These are phyloP conservation scores for Mesotaenium endlicherianum DNA, from an alignment of 139 green algal genomes.

Conservation along the genomic window DNA sequence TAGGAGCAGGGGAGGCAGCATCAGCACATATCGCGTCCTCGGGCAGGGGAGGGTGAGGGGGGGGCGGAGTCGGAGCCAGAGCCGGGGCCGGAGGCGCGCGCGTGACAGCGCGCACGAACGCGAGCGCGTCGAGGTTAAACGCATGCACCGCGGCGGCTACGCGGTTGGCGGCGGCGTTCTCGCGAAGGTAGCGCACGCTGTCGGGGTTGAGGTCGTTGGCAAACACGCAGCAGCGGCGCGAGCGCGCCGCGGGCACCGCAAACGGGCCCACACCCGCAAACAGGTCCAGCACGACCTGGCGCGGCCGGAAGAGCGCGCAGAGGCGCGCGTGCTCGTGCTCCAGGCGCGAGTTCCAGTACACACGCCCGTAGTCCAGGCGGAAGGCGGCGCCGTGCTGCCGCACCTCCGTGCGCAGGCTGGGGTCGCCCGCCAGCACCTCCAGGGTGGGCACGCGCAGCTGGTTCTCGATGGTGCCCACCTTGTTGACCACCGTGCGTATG, in stretches of 20 bases:
- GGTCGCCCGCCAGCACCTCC: conserved; percentile 88
- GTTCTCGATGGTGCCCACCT: conserved; percentile 87
- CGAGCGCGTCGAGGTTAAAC: conserved; percentile 76
- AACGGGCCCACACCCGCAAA: conserved; percentile 88
- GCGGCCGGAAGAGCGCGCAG: conserved; percentile 1
- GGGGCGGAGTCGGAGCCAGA: too few species aligned
- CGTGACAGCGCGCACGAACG: conserved; percentile 61
- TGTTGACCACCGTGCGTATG: conserved; percentile 92
- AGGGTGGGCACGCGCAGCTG: conserved; percentile 91
- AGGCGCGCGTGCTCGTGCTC: conserved; percentile 91
- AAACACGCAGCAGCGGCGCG: conserved; percentile 82
- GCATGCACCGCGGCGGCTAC: conserved; percentile 51
- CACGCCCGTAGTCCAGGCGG: conserved; percentile 82
- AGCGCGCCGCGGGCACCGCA: conserved; percentile 82
- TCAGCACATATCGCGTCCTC: too few species aligned
- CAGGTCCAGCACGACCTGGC: conserved; percentile 68
- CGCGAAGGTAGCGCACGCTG: conserved; percentile 69
- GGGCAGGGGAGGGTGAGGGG: too few species aligned
- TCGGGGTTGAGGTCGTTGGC: conserved; percentile 97
- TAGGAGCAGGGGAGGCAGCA: too few species aligned
- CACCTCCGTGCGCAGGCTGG: conserved; percentile 69
- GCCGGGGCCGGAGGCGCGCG: too few species aligned
- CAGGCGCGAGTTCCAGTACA: conserved; percentile 98
- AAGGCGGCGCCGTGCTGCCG: conserved; percentile 83
- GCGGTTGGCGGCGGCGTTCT: conserved; percentile 67